Conservation (phyloP, 306 rosid genomes). For the Cucurbita argyrosperma region DNA sequence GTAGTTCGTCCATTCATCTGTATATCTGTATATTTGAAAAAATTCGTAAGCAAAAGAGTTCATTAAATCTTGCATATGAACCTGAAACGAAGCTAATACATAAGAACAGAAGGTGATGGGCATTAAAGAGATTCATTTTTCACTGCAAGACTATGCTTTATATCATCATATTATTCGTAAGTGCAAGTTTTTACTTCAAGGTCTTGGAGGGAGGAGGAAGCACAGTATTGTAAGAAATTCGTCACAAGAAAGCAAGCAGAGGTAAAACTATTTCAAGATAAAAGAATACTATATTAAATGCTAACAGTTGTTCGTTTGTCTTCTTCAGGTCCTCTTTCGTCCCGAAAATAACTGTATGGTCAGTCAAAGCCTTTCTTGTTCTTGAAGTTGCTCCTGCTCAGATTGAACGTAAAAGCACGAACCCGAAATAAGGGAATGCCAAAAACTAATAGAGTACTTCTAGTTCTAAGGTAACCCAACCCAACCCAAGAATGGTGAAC, state of each 20-base stretch:
- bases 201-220: background rate
- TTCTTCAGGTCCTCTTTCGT: background rate
- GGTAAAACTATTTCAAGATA: background rate
- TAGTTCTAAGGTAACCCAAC: background rate
- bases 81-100: background rate
- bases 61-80: background rate
- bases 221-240: background rate
- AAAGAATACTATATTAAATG: background rate
- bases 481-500: no score
- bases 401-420: background rate
- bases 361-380: constrained; percentile 35
- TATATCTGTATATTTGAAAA: no score
- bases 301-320: background rate
- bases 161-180: background rate
- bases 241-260: background rate
- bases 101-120: background rate
- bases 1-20: background rate
- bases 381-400: constrained; percentile 62
- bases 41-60: background rate
- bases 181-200: background rate
- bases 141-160: background rate
- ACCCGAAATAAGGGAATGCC: background rate
- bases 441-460: background rate
- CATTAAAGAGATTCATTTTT: background rate
- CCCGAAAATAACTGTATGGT: background rate